Conservation (phyloP, 208 protist genomes). For the Trypanosoma scelopori region DNA sequence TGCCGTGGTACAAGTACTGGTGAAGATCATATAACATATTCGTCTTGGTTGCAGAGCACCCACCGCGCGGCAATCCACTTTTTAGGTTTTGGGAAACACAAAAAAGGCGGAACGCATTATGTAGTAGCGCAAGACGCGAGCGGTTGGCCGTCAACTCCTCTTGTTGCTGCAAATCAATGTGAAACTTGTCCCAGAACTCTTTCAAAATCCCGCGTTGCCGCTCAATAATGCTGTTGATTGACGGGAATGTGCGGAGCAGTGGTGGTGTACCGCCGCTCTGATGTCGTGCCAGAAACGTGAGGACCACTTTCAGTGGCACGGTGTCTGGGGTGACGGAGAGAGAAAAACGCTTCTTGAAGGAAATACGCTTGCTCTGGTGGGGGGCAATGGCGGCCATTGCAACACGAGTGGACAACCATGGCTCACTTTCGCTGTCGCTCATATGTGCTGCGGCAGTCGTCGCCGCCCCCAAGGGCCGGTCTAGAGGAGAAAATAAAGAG, state of each 20-base stretch:
- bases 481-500: slow-evolving; percentile 3
- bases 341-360: slow-evolving; percentile 72
- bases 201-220: slow-evolving; percentile 42
- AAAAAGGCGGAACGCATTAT: slow-evolving; percentile 81
- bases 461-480: not conserved
- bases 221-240: slow-evolving; percentile 43
- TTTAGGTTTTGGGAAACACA: slow-evolving; percentile 67
- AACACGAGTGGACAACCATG: not conserved
- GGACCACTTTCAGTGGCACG: slow-evolving; percentile 50
- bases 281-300: slow-evolving; percentile 71
- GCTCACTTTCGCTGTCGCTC: slow-evolving; percentile 31
- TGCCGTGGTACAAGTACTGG: slow-evolving; percentile 83
- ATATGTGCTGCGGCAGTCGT: not conserved
- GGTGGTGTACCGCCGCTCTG: slow-evolving; percentile 17
- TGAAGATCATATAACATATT: slow-evolving; percentile 73
- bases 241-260: slow-evolving; percentile 37
- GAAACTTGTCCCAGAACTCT: slow-evolving; percentile 66
- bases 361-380: slow-evolving; percentile 19
- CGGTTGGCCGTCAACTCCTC: slow-evolving; percentile 77
- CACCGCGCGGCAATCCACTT: slow-evolving; percentile 62
- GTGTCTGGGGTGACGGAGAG: slow-evolving; percentile 42
- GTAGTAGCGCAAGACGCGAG: slow-evolving; percentile 68
- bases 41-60: slow-evolving; percentile 60
- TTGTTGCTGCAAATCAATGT: slow-evolving; percentile 76
- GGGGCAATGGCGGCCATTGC: not conserved